These are phyloP conservation scores for Lachnellula hyalina DNA, from an alignment of 2,329 filamentous ascomycete genomes.

Conservation along the genomic window DNA sequence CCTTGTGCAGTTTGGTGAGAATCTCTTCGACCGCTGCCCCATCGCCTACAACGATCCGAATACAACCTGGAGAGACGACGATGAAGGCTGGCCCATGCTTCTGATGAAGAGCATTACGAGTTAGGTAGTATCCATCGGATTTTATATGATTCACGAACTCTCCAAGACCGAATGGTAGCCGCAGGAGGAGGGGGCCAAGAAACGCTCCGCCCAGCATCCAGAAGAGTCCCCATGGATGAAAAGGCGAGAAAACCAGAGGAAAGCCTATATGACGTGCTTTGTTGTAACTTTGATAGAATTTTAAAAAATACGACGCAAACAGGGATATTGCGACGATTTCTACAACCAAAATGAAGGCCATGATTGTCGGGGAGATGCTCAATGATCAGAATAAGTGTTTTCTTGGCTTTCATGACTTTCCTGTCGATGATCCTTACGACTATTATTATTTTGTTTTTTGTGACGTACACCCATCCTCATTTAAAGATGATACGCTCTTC, in stretches of 20 bases:
- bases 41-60: constrained; percentile 11
- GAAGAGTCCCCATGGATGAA: constrained; percentile 3
- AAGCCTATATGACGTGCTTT: constrained; percentile 11
- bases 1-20: constrained; percentile 8
- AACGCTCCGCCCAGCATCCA: constrained; percentile 3
- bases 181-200: constrained; percentile 4
- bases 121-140: constrained; percentile 6
- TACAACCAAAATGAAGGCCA: background rate
- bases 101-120: constrained; percentile 9
- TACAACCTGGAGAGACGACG: constrained; percentile 5
- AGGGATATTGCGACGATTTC: background rate
- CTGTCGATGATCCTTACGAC: too few species aligned
- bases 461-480: too few species aligned
- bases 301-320: background rate
- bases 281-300: constrained; percentile 3
- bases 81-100: constrained; percentile 11
- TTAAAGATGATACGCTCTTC: too few species aligned
- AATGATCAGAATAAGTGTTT: too few species aligned
- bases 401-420: too few species aligned
- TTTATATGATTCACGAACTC: constrained; percentile 4
- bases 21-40: constrained; percentile 12
- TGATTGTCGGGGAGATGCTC: background rate
- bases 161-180: constrained; percentile 6
- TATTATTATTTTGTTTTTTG: too few species aligned
- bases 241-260: constrained; percentile 10